Conservation (phyloP, 1,284 basidiomycete species). For the Apiotrichum gamsii region DNA sequence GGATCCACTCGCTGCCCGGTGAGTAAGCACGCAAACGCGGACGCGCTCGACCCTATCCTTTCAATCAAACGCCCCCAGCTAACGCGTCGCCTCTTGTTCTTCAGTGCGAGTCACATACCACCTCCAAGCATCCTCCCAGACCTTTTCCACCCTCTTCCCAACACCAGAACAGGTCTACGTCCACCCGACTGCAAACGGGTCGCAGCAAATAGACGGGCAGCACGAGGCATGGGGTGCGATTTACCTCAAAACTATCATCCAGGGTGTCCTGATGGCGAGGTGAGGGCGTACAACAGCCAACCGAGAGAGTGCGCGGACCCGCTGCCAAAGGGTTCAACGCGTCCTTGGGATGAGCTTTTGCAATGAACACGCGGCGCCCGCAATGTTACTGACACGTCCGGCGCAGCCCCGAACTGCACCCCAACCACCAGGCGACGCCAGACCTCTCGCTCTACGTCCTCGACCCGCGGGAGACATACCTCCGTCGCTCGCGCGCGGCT, state of each 20-base stretch:
- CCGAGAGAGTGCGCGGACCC: background rate
- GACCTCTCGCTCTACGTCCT: slow-evolving; percentile 43
- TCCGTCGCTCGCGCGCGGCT: slow-evolving; percentile 29
- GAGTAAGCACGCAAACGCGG: slow-evolving; percentile 6
- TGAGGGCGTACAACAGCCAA: too few species aligned
- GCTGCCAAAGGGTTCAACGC: background rate
- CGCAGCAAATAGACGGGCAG: slow-evolving; percentile 14
- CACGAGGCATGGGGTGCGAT: slow-evolving; percentile 43
- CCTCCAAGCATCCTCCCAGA: slow-evolving; percentile 32
- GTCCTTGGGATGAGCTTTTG: too few species aligned
- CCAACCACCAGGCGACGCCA: slow-evolving; percentile 22
- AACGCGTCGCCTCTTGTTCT: slow-evolving; percentile 7
- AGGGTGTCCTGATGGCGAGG: slow-evolving; percentile 42
- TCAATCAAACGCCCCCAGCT: background rate
- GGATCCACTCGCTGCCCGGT: slow-evolving; percentile 43
- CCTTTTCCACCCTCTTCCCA: slow-evolving; percentile 34
- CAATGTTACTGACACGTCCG: background rate
- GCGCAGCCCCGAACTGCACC: slow-evolving; percentile 40
- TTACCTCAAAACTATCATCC: slow-evolving; percentile 41
- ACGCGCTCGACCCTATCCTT: background rate
- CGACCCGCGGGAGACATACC: slow-evolving; percentile 42
- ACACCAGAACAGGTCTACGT: slow-evolving; percentile 41
- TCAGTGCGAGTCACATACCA: slow-evolving; percentile 41
- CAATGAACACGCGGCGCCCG: too few species aligned
- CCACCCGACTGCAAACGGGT: slow-evolving; percentile 29